Conservation (phyloP, 192 early-diverging fungal species). For the Phycomyces blakesleeanus region DNA sequence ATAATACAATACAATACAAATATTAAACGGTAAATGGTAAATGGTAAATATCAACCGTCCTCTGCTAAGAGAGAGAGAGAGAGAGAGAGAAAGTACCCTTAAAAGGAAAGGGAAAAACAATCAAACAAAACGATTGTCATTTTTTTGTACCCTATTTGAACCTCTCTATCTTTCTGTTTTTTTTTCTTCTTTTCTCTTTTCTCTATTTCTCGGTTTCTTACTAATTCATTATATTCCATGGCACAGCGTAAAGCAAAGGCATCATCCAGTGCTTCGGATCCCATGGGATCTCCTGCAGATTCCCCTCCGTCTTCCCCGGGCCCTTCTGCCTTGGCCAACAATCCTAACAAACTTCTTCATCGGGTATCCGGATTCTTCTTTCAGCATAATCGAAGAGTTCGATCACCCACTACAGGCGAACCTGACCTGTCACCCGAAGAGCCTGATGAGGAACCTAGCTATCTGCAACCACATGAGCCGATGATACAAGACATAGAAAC, state of each 20-base stretch:
- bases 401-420: background rate
- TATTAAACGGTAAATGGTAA: too few species aligned
- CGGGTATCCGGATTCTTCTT: slow-evolving; percentile 19
- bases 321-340: slow-evolving; percentile 1
- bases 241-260: background rate
- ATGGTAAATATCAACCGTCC: too few species aligned
- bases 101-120: too few species aligned
- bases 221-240: background rate
- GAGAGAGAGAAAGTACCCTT: too few species aligned
- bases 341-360: slow-evolving; percentile 9
- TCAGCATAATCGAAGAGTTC: background rate
- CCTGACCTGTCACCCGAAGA: background rate
- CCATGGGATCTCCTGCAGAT: background rate
- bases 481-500: slow-evolving; percentile 6
- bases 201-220: background rate
- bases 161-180: background rate
- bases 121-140: background rate
- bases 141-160: background rate
- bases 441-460: background rate
- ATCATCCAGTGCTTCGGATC: background rate
- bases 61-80: too few species aligned
- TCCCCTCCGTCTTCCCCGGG: slow-evolving; percentile 8
- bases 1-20: too few species aligned
- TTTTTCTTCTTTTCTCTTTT: background rate
- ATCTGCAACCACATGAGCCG: background rate